phyloP scores from a whole-genome alignment of 2,329 filamentous ascomycete species.

The Calonectria crousiana region DNA sequence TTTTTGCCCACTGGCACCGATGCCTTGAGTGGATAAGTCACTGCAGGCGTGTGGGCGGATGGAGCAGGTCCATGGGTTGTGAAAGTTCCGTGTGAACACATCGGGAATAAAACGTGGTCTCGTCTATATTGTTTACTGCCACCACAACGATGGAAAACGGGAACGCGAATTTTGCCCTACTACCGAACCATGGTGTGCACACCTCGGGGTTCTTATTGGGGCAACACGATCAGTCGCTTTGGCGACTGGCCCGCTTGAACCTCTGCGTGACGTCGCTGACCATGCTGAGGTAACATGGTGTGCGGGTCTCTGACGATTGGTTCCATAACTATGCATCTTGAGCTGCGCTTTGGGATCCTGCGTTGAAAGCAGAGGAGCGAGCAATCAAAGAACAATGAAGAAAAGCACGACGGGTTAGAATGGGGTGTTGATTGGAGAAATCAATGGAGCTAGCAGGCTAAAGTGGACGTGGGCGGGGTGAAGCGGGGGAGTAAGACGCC shows the following conservation, averaged over 20 bases:
- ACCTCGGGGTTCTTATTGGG: constrained; percentile 1
- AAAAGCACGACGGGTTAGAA: not conserved
- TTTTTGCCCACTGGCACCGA: constrained; percentile 17
- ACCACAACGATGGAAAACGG: not conserved
- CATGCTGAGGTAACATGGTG: not conserved
- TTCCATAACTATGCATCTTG: not conserved
- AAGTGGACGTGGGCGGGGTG: not conserved
- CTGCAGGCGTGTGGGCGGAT: not conserved
- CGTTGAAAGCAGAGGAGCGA: not conserved
- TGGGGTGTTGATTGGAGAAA: not conserved
- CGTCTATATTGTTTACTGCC: not conserved
- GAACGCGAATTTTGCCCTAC: not conserved
- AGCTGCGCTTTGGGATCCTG: not conserved
- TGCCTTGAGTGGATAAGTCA: constrained; percentile 14
- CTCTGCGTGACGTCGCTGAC: not conserved
- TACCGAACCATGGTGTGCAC: not conserved
- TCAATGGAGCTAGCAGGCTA: not conserved
- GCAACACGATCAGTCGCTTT: not conserved
- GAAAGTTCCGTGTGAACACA: constrained; percentile 20
- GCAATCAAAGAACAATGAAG: not conserved
- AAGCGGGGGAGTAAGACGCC: not conserved
- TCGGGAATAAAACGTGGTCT: not conserved
- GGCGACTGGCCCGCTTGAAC: constrained; percentile 2
- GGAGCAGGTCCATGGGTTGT: not conserved
- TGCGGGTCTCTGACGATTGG: not conserved